Percentiles rank a stretch among this genome's conserved stretches.
These are phyloP conservation scores for Aspergillus novoparasiticus DNA, from an alignment of 2,329 filamentous ascomycete genomes.

Conservation along the genomic window DNA sequence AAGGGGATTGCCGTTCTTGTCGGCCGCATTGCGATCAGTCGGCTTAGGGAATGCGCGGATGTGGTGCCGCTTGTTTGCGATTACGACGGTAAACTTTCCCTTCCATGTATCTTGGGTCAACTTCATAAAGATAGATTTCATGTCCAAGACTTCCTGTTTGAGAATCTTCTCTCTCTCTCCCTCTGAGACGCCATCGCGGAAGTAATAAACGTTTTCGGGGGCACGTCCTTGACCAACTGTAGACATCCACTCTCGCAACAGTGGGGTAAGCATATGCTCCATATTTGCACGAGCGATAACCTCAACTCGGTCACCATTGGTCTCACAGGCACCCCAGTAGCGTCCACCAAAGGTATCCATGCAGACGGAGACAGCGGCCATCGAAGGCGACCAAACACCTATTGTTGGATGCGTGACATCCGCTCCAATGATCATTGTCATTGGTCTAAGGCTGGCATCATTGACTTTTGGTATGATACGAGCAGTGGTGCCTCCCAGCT, in stretches of 20 bases:
- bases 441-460: conserved; percentile 37
- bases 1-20: conserved; percentile 78
- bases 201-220: conserved; percentile 81
- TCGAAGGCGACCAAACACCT: conserved; percentile 68
- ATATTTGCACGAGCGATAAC: conserved; percentile 72
- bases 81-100: conserved; percentile 78
- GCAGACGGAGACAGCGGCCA: conserved; percentile 85
- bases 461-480: conserved; percentile 49
- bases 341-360: conserved; percentile 70
- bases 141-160: conserved; percentile 71
- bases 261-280: conserved; percentile 63
- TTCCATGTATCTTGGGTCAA: conserved; percentile 37
- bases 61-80: conserved; percentile 93
- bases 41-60: conserved; percentile 83
- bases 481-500: conserved; percentile 81
- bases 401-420: conserved; percentile 86
- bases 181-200: conserved; percentile 90
- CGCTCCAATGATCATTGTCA: conserved; percentile 82
- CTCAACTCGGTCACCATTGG: conserved; percentile 80
- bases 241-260: conserved; percentile 67
- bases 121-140: conserved; percentile 63
- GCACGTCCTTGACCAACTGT: conserved; percentile 55
- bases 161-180: conserved; percentile 82
- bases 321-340: conserved; percentile 78
- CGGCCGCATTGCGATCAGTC: conserved; percentile 53